phyloP scores from a whole-genome alignment of 495 filamentous ascomycete genomes.

The Talaromyces proteolyticus region DNA sequence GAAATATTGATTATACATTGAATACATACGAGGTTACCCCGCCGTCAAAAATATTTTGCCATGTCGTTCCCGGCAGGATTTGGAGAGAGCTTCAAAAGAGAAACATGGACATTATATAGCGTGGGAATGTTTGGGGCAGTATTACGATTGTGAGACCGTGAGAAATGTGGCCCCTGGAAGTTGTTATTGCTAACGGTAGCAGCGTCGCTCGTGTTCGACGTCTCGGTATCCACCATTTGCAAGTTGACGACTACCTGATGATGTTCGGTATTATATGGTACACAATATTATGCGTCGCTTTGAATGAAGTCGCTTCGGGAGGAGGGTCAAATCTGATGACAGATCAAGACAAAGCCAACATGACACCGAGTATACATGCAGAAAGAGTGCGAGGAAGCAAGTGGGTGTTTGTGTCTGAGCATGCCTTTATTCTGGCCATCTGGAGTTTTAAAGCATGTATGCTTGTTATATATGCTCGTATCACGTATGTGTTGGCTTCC shows the following conservation, averaged over 20 bases:
- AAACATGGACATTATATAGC: constrained; percentile 43
- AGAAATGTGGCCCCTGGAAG: not conserved
- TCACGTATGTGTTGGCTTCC: constrained; percentile 31
- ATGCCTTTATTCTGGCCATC: constrained; percentile 43
- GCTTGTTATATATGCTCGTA: constrained; percentile 47
- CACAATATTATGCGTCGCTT: constrained; percentile 44
- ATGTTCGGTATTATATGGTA: constrained; percentile 43
- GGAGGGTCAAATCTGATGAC: constrained; percentile 51
- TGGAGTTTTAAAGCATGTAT: constrained; percentile 49
- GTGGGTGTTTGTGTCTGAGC: constrained; percentile 51
- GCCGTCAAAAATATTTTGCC: too few species aligned
- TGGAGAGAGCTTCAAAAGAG: constrained; percentile 25
- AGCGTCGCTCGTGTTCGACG: constrained; percentile 45
- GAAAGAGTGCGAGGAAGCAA: constrained; percentile 46
- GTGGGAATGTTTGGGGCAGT: constrained; percentile 36
- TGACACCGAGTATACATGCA: constrained; percentile 32
- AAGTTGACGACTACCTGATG: constrained; percentile 50
- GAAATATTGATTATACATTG: too few species aligned
- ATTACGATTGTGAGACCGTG: constrained; percentile 35
- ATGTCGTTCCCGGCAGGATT: constrained; percentile 10
- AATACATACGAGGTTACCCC: too few species aligned
- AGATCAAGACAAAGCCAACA: constrained; percentile 24
- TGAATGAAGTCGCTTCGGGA: constrained; percentile 44
- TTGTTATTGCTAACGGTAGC: not conserved
- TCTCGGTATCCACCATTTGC: constrained; percentile 36